Conservation (phyloP, 345 rosid species). For the Cardiospermum halicacabum region DNA sequence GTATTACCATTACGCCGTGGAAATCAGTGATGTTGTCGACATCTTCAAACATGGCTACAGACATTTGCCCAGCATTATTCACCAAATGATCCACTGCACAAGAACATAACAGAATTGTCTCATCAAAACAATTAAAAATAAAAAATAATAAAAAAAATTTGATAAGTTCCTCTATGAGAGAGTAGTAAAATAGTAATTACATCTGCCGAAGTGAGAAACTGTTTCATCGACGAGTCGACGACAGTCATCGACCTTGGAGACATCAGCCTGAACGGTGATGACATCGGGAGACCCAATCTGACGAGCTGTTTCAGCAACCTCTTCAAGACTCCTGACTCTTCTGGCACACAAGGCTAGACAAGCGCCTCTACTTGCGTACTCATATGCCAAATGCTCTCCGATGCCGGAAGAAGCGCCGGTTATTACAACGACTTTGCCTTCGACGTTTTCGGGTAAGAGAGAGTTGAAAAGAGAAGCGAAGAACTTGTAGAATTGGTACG, state of each 20-base stretch:
- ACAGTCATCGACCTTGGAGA: slow-evolving; percentile 50
- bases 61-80: slow-evolving; percentile 37
- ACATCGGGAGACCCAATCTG: slow-evolving; percentile 49
- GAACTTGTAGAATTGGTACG: slow-evolving; percentile 36
- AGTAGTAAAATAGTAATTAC: too few species aligned
- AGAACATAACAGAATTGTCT: not conserved
- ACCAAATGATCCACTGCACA: slow-evolving; percentile 48
- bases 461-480: slow-evolving; percentile 25
- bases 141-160: not conserved
- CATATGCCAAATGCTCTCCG: slow-evolving; percentile 65
- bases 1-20: slow-evolving; percentile 36
- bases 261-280: slow-evolving; percentile 38
- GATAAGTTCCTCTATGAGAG: too few species aligned
- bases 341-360: slow-evolving; percentile 41
- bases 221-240: slow-evolving; percentile 40
- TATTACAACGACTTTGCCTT: slow-evolving; percentile 52
- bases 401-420: slow-evolving; percentile 71
- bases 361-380: slow-evolving; percentile 54
- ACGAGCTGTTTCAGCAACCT: slow-evolving; percentile 41
- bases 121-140: not conserved
- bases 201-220: slow-evolving; percentile 38
- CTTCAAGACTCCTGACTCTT: slow-evolving; percentile 34
- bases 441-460: slow-evolving; percentile 34
- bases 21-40: slow-evolving; percentile 25
- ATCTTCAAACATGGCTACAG: slow-evolving; percentile 41